A percentile compares a stretch with the other conserved stretches of the same genome.
Conservation (phyloP, 192 early-diverging fungal genomes). For the Rhizoclosmatium globosum region DNA sequence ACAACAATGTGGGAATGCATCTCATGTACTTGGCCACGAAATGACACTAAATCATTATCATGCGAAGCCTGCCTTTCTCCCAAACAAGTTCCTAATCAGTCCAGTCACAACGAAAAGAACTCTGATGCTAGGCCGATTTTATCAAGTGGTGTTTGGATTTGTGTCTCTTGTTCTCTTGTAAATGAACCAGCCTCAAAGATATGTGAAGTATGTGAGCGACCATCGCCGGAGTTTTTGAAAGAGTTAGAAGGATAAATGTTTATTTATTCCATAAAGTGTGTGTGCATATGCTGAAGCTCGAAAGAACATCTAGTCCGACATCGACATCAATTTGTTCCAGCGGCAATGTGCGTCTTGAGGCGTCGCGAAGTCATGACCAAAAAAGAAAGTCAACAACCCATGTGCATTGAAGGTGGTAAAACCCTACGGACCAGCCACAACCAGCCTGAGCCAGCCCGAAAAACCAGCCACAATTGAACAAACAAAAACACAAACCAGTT, state of each 20-base stretch:
- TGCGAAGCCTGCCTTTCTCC: conserved; percentile 32
- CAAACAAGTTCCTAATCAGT: background rate
- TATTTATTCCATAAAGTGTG: background rate
- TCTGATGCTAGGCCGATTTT: background rate
- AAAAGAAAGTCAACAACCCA: too few relatives aligned
- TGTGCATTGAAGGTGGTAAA: too few relatives aligned
- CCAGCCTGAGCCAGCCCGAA: too few relatives aligned
- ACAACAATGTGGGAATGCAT: conserved; percentile 18
- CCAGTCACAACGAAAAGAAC: background rate
- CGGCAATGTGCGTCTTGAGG: too few relatives aligned
- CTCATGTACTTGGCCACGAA: conserved; percentile 30
- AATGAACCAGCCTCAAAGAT: background rate
- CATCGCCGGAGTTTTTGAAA: conserved; percentile 11
- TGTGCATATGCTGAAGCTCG: too few relatives aligned
- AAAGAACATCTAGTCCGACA: too few relatives aligned
- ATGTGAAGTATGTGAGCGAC: conserved; percentile 25
- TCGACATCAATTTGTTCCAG: too few relatives aligned
- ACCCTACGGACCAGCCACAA: too few relatives aligned
- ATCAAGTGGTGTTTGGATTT: conserved; percentile 1
- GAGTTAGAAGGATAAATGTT: background rate
- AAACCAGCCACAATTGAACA: too few relatives aligned
- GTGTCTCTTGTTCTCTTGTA: conserved; percentile 22
- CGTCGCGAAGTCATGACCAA: too few relatives aligned
- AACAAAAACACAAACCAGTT: too few relatives aligned
- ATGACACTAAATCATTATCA: background rate